phyloP scores from a whole-genome alignment of 768 basidiomycete species.

The Lyophyllum semitale region DNA sequence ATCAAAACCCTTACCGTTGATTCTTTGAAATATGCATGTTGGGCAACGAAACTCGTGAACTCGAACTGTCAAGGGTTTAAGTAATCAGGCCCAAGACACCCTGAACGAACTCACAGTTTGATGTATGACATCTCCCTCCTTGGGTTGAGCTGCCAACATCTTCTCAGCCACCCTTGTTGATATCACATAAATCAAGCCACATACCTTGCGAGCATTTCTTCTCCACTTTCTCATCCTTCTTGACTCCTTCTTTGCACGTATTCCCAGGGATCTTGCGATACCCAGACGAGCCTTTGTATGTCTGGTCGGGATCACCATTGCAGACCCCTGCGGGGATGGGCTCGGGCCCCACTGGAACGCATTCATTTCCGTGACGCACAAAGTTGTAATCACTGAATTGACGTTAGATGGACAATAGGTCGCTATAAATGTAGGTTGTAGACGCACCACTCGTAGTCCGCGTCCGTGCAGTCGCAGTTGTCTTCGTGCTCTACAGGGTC shows the following conservation, averaged over 20 bases:
- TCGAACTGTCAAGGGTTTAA: constrained; percentile 47
- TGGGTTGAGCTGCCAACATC: constrained; percentile 64
- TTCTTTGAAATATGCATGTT: constrained; percentile 83
- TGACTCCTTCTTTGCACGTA: constrained; percentile 71
- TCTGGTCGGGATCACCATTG: constrained; percentile 49
- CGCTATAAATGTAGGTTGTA: neutral
- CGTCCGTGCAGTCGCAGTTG: constrained; percentile 77
- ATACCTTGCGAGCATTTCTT: constrained; percentile 83
- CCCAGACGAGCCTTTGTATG: constrained; percentile 87
- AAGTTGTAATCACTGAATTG: constrained; percentile 83
- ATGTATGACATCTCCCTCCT: constrained; percentile 76
- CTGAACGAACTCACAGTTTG: constrained; percentile 56
- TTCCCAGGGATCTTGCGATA: constrained; percentile 93
- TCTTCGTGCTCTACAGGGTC: constrained; percentile 88
- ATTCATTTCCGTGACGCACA: constrained; percentile 70
- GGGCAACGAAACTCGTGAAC: constrained; percentile 65
- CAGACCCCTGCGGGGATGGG: constrained; percentile 81
- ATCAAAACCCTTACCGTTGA: constrained; percentile 53
- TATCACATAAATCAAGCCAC: constrained; percentile 24
- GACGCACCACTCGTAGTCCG: constrained; percentile 90
- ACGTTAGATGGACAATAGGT: neutral
- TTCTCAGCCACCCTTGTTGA: neutral
- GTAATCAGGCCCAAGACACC: neutral
- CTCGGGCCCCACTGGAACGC: constrained; percentile 87
- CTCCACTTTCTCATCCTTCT: constrained; percentile 66